Evolutionary conservation across 306 rosid species (phyloP), one percentile per base, ranked within the genome.

Genomic region (Fragaria ananassa): DNA sequence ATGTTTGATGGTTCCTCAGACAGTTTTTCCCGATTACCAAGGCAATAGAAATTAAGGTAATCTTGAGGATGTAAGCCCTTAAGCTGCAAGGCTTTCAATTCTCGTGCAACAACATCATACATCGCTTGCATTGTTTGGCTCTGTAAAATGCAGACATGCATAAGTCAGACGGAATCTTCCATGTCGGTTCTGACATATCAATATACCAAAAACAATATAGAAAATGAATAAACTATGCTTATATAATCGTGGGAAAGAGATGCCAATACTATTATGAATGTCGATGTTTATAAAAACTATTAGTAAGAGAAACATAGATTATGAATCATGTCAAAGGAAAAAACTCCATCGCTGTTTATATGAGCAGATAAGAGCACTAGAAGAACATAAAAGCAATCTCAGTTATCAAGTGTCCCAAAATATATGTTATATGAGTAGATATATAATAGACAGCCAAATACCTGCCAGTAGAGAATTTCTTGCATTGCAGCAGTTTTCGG

Each of bases 381-480:
- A 61, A 69, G 39, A 68, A 69, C 44, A 34, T 68, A 27, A 51
- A n/a, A 68, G 15, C 56, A 44, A 70, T 74, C 19, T 62, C 29
- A 34, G 19, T 41, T 6, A 18, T 50, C 67, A 31, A 62, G 47
- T 70, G 46, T 70, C 11, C 25, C 0, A 10, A 69, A 35, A 18
- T 68, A n/a, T 13, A 15, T 25, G 42, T n/a, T 64, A 29, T 71
- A 60, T 72, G 56, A 58, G 68, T 50, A 75, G 12, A 69, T 68
- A 76, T 29, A 81, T 60, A 64, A 44, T 68, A 70, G 47, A 78
- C 70, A 62, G 68, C 37, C 61, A 44, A 70, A 69, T 85, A 92
- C 99, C 99, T 95, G 99, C 98, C 98, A 95, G 84, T 70, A 95
- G 71, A 95, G 99, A 68, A 95, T 95, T 89, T 95, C 99, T 88